Evolutionary conservation across 139 green algal genomes (phyloP).

Genomic region (Gonium pectorale): DNA sequence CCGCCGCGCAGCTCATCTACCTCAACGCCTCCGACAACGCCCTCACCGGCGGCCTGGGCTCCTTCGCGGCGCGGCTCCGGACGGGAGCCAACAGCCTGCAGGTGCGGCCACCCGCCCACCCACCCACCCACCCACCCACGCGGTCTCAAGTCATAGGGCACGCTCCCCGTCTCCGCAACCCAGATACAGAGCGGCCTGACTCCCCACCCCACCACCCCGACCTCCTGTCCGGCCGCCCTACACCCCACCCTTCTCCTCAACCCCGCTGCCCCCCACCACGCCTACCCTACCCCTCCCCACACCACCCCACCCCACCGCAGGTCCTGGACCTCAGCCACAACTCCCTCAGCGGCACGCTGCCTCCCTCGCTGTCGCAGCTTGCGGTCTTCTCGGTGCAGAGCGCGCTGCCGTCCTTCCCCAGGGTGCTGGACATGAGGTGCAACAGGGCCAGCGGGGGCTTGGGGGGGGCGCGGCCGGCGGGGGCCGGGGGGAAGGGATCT

Average conservation of each 20-base stretch:
- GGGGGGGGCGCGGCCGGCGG: neutral
- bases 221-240: neutral
- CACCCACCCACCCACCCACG: neutral
- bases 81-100: neutral
- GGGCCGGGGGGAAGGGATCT: neutral
- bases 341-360: neutral
- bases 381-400: neutral
- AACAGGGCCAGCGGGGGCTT: too few species aligned
- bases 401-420: neutral
- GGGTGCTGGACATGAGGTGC: constrained; percentile 17
- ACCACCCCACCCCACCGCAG: neutral
- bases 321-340: constrained; percentile 26
- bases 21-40: constrained; percentile 17
- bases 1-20: neutral
- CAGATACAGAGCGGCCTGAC: too few species aligned
- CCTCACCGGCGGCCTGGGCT: neutral
- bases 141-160: too few species aligned
- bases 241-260: neutral
- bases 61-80: neutral
- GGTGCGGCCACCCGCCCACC: neutral
- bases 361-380: neutral
- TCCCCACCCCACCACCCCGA: neutral
- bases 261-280: neutral
- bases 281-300: neutral
- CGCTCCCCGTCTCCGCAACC: too few species aligned